Evolutionary conservation across 2,329 filamentous ascomycete species (phyloP).

Genomic region (Xylariaceae sp.): DNA sequence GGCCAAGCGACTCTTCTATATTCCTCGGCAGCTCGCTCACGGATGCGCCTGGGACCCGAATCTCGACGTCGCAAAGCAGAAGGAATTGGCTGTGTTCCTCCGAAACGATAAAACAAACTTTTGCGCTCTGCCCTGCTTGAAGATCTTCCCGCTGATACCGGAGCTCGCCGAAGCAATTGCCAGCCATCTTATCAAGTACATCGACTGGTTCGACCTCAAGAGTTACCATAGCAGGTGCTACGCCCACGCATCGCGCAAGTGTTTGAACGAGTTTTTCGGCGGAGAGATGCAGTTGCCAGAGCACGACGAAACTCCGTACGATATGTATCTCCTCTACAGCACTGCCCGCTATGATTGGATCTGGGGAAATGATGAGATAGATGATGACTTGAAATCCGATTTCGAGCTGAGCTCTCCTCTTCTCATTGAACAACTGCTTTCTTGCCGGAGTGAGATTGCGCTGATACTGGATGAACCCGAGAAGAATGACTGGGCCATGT

Average conservation of each 20-base stretch:
- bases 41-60: background rate
- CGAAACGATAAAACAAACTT: conserved; percentile 3
- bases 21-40: conserved; percentile 4
- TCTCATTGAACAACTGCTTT: too few species aligned
- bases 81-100: conserved; percentile 7
- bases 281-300: conserved; percentile 12
- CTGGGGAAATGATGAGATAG: too few species aligned
- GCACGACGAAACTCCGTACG: too few species aligned
- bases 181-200: conserved; percentile 4
- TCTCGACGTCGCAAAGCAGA: conserved; percentile 11
- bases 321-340: too few species aligned
- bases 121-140: conserved; percentile 6
- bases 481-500: too few species aligned
- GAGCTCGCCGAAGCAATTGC: conserved; percentile 11
- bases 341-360: too few species aligned
- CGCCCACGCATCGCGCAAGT: too few species aligned
- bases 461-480: too few species aligned
- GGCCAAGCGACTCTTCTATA: conserved; percentile 1
- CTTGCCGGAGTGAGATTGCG: too few species aligned
- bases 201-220: conserved; percentile 9
- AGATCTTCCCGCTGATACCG: conserved; percentile 6
- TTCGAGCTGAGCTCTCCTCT: too few species aligned
- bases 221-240: too few species aligned
- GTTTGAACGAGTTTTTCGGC: conserved; percentile 12
- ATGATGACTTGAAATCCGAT: too few species aligned